Evolutionary conservation across 805 yeast genomes (phyloP).

Genomic region (Barnettozyma wickerhamii): DNA sequence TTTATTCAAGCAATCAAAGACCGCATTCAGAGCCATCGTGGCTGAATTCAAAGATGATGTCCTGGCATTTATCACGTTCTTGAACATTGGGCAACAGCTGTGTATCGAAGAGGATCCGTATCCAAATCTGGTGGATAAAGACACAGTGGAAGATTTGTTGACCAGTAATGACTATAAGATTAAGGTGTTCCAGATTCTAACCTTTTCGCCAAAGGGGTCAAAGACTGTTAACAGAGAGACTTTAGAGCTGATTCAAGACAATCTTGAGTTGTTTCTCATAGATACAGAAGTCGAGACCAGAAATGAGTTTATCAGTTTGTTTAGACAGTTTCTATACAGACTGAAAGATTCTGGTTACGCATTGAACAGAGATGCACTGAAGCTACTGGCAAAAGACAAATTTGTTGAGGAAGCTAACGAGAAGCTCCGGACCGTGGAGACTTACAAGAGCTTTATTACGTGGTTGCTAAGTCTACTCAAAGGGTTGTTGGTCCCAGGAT

Average conservation of each 20-base stretch:
- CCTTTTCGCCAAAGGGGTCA: slow-evolving; percentile 59
- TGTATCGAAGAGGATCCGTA: slow-evolving; percentile 50
- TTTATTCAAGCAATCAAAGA: slow-evolving; percentile 49
- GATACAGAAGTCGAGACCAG: slow-evolving; percentile 68
- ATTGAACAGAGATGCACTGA: slow-evolving; percentile 45
- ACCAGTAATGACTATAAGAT: slow-evolving; percentile 43
- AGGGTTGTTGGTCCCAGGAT: slow-evolving; percentile 46
- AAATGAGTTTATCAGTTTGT: slow-evolving; percentile 55
- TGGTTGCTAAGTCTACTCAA: slow-evolving; percentile 35
- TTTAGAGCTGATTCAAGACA: slow-evolving; percentile 38
- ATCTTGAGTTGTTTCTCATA: slow-evolving; percentile 49
- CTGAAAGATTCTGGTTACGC: slow-evolving; percentile 66
- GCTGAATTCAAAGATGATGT: slow-evolving; percentile 28
- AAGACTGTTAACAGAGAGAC: slow-evolving; percentile 45
- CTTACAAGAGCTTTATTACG: slow-evolving; percentile 35
- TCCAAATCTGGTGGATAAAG: slow-evolving; percentile 32
- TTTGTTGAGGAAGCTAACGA: slow-evolving; percentile 37
- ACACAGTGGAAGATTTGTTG: slow-evolving; percentile 35
- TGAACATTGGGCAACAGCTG: slow-evolving; percentile 61
- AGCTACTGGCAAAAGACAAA: slow-evolving; percentile 30
- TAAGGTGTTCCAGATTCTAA: slow-evolving; percentile 54
- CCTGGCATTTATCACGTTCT: slow-evolving; percentile 44
- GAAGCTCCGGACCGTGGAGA: slow-evolving; percentile 27
- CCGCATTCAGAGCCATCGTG: slow-evolving; percentile 38
- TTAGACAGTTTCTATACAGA: slow-evolving; percentile 60